These are phyloP conservation scores for Ganoderma sinense DNA, from an alignment of 1,284 basidiomycete species.

Conservation along the genomic window DNA sequence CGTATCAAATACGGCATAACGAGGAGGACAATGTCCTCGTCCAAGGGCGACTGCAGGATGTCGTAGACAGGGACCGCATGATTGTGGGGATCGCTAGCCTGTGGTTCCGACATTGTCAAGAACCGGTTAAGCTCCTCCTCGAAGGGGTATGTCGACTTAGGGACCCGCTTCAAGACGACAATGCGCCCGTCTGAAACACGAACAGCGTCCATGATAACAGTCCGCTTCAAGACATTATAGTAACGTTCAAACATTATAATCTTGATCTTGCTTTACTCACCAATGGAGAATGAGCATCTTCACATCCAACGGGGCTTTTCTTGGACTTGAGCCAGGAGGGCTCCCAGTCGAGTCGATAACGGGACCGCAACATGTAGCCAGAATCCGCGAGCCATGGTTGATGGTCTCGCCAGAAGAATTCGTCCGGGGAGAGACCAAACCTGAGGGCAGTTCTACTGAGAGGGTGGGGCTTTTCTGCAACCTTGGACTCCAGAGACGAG, in stretches of 20 bases:
- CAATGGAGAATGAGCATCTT: conserved; percentile 12
- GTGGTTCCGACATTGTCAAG: conserved; percentile 12
- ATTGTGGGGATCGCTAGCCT: conserved; percentile 33
- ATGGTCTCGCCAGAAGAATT: neutral
- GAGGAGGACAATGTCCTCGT: conserved; percentile 26
- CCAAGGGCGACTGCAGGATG: conserved; percentile 26
- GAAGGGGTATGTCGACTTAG: conserved; percentile 26
- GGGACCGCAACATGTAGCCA: conserved; percentile 24
- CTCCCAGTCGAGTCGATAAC: conserved; percentile 26
- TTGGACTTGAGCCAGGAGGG: conserved; percentile 23
- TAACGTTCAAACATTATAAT: neutral
- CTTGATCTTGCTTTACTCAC: conserved; percentile 1
- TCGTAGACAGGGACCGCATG: conserved; percentile 40
- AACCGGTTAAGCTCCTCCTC: neutral
- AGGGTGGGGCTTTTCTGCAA: neutral
- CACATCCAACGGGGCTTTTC: conserved; percentile 3
- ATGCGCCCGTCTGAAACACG: conserved; percentile 17
- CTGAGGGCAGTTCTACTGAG: neutral
- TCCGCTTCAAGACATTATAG: neutral
- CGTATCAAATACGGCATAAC: conserved; percentile 38
- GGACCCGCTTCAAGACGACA: conserved; percentile 8
- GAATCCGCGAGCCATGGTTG: conserved; percentile 6
- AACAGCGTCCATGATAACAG: conserved; percentile 20
- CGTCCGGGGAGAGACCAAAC: neutral
- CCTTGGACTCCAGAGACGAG: neutral